Conservation (phyloP, 2,329 filamentous ascomycete genomes). For the Fusarium nisikadoi region DNA sequence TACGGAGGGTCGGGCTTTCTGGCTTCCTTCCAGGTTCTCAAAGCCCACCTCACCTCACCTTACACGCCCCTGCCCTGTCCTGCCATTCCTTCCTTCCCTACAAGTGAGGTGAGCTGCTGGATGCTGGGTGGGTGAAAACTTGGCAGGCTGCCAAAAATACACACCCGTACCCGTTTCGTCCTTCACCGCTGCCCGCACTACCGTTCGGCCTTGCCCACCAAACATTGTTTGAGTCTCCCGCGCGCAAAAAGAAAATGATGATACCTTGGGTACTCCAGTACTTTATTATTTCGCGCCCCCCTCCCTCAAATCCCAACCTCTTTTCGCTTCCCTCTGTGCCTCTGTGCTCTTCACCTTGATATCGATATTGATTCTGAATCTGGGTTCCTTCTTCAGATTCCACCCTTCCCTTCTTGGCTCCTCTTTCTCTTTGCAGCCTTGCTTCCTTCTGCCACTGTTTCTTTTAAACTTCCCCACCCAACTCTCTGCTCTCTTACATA, state of each 20-base stretch:
- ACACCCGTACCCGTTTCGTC: conserved; percentile 35
- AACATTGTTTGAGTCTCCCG: conserved; percentile 43
- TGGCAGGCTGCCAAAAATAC: conserved; percentile 39
- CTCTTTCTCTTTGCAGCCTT: conserved; percentile 36
- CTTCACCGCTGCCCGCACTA: conserved; percentile 37
- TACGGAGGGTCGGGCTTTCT: conserved; percentile 22
- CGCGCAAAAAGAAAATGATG: conserved; percentile 33
- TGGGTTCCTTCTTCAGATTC: conserved; percentile 35
- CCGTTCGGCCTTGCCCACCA: conserved; percentile 40
- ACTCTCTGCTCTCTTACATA: conserved; percentile 18
- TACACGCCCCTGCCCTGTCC: conserved; percentile 27
- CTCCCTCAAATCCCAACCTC: conserved; percentile 40
- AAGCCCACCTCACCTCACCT: conserved; percentile 20
- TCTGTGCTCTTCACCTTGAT: conserved; percentile 41
- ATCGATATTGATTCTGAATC: conserved; percentile 33
- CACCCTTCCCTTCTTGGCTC: conserved; percentile 39
- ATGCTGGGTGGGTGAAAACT: conserved; percentile 27
- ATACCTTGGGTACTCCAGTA: conserved; percentile 33
- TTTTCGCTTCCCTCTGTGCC: conserved; percentile 33
- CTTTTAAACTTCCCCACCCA: conserved; percentile 26
- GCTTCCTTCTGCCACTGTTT: conserved; percentile 29
- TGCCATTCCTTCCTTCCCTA: conserved; percentile 5
- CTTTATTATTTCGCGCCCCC: conserved; percentile 46
- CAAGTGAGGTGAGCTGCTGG: conserved; percentile 27
- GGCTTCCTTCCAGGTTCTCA: conserved; percentile 25